Conservation (phyloP, 768 basidiomycete genomes). For the Cyclocybe aegerita region DNA sequence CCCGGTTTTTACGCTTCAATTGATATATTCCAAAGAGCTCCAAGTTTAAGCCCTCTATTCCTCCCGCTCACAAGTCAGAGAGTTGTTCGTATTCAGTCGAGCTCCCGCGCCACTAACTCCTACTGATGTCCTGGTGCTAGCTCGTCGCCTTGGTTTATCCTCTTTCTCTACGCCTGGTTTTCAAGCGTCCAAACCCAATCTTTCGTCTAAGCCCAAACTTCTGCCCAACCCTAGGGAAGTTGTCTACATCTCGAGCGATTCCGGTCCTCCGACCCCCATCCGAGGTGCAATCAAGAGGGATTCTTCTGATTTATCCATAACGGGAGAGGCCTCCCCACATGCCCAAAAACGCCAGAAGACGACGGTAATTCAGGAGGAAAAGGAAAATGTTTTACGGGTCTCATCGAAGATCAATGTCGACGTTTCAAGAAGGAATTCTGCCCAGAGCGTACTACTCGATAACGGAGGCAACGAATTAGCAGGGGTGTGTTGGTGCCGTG, state of each 20-base stretch:
- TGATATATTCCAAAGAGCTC: slow-evolving; percentile 6
- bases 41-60: slow-evolving; percentile 19
- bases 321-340: slow-evolving; percentile 27
- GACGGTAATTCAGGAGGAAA: slow-evolving; percentile 21
- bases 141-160: slow-evolving; percentile 25
- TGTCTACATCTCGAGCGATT: slow-evolving; percentile 38
- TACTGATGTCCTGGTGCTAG: slow-evolving; percentile 21
- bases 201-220: slow-evolving; percentile 2
- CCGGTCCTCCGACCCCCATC: slow-evolving; percentile 30
- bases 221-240: slow-evolving; percentile 18
- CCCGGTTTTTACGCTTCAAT: neutral
- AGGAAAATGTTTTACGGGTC: slow-evolving; percentile 32
- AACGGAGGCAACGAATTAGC: too few relatives aligned
- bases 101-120: neutral
- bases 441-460: too few relatives aligned
- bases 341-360: slow-evolving; percentile 32
- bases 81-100: neutral
- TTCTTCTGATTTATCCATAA: slow-evolving; percentile 37
- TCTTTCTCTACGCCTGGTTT: slow-evolving; percentile 49
- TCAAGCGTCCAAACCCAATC: slow-evolving; percentile 10
- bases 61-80: slow-evolving; percentile 4
- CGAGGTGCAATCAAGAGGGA: slow-evolving; percentile 32
- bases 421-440: neutral
- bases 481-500: too few relatives aligned
- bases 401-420: slow-evolving; percentile 7